Base-by-base conservation (phyloP, 2,329 filamentous ascomycete species). In the Epichloe uncinata region DNA sequence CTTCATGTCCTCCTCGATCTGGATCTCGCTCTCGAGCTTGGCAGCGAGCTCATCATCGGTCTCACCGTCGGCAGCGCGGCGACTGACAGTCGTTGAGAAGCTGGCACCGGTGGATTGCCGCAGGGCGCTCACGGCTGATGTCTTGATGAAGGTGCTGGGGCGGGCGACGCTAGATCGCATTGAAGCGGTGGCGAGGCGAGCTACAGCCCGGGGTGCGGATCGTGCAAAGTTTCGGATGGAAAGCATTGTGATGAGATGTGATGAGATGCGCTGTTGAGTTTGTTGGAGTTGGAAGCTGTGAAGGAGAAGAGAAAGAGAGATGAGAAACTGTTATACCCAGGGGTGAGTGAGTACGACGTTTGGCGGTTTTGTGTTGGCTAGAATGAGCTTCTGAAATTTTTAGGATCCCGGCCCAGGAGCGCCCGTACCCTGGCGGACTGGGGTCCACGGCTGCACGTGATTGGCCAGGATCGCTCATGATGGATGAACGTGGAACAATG, bases 21-120 rank as follows among this genome's bases (percentile, higher is more conserved):
- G 72, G 57, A 94, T 75, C 73, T 95, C 90, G 63, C 81, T 83
- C 57, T 87, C 80, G 46, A 98, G 79, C 78, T 97, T 97, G 52
- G 82, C 80, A 40, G 82, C 78, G 49, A 98, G 82, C 70, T 96
- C 88, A 57, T 84, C 75, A 62, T 94, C 87, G 54, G 78, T 79
- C 64, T 79, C 75, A 45, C 63, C 64, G 41, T 56, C 59, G 16
- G 69, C 57, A 4, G 69, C 66, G 50, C 66, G 65, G 55, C 74
- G 70, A 54, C 72, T 58, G 34, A 54, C 55, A 15, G 65, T 63
- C 22, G 68, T 66, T 30, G 75, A 78, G 61, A 78, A 79, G 47
- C 70, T 65, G 12, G 74, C 66, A 52, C 68, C 60, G 52, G 68
- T 66, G 26, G 57, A 58, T 53, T 58, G 58, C 54, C 56, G 58